These are phyloP conservation scores for Rhodamnia argentea DNA, from an alignment of 345 rosid genomes.

Conservation along the genomic window DNA sequence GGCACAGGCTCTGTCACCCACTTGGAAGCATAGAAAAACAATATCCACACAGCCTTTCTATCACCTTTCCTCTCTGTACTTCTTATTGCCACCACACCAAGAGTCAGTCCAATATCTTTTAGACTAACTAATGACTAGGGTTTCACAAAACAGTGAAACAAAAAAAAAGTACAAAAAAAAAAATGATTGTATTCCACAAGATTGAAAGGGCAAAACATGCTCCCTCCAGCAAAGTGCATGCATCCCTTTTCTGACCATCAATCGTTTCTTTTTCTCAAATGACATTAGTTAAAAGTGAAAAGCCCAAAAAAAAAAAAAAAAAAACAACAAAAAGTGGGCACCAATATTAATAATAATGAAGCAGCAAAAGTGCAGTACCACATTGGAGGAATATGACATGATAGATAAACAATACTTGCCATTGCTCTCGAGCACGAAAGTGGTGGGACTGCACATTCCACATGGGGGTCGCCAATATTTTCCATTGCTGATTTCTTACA, in stretches of 20 bases:
- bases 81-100: constrained; percentile 24
- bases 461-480: not conserved
- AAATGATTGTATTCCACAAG: not conserved
- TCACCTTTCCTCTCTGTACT: constrained; percentile 2
- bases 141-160: not conserved
- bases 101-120: not conserved
- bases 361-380: not conserved
- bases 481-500: not conserved
- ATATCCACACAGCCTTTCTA: constrained; percentile 24
- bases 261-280: not conserved
- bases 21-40: constrained; percentile 30
- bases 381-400: not conserved
- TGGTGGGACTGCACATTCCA: not conserved
- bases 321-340: not conserved
- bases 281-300: not conserved
- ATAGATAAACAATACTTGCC: not conserved
- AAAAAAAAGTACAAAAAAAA: too few species aligned
- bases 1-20: constrained; percentile 1
- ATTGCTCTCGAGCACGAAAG: not conserved
- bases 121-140: not conserved
- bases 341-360: not conserved
- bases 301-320: not conserved
- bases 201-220: not conserved
- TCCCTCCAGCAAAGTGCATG: not conserved
- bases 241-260: not conserved